Conservation (phyloP, 345 rosid genomes). For the Eucalyptus marginata region DNA sequence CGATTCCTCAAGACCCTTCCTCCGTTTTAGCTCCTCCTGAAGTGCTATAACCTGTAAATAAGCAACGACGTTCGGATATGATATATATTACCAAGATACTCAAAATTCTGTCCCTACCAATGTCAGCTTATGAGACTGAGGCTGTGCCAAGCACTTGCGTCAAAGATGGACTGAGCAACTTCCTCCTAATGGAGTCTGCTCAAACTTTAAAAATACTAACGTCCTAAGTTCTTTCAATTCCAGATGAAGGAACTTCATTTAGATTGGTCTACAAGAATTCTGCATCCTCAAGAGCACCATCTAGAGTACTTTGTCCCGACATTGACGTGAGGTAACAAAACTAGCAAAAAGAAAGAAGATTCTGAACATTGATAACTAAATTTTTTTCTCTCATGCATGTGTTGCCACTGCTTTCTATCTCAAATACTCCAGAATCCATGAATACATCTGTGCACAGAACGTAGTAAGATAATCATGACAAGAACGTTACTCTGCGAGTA, state of each 20-base stretch:
- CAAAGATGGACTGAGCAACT: not conserved
- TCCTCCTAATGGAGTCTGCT: not conserved
- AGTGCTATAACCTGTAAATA: constrained; percentile 38
- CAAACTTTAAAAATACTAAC: not conserved
- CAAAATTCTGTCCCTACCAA: not conserved
- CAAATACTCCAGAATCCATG: not conserved
- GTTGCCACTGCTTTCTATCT: not conserved
- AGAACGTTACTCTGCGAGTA: constrained; percentile 35
- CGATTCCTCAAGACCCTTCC: constrained; percentile 51
- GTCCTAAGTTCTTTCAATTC: not conserved
- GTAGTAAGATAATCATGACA: not conserved
- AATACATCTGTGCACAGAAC: not conserved
- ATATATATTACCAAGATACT: not conserved
- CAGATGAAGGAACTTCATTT: not conserved
- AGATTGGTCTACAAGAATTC: not conserved
- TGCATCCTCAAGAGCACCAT: not conserved
- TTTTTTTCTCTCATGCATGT: not conserved
- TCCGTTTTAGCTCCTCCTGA: constrained; percentile 53
- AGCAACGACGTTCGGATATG: not conserved
- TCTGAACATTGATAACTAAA: not conserved
- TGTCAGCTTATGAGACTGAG: not conserved
- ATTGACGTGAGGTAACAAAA: not conserved
- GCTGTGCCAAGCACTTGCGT: not conserved
- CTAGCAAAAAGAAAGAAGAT: not conserved
- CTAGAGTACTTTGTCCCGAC: not conserved